phyloP scores from a whole-genome alignment of 176 grass and related monocot genomes.

The Melocanna baccifera region DNA sequence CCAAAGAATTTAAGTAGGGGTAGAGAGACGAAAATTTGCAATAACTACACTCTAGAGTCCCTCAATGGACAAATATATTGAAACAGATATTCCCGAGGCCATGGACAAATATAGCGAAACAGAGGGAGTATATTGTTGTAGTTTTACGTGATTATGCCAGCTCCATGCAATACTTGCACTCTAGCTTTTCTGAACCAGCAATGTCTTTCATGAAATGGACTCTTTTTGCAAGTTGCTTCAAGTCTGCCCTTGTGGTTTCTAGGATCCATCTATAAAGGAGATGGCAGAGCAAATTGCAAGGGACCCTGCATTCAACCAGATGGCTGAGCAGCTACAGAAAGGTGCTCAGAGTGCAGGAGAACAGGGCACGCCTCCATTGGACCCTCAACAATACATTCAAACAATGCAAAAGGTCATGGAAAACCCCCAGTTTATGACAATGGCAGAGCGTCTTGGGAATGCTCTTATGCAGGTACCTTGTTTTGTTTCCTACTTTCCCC shows the following conservation, averaged over 20 bases:
- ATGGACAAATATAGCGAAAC: too few relatives aligned
- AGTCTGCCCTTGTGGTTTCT: constrained; percentile 21
- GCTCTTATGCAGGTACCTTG: constrained; percentile 80
- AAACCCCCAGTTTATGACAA: constrained; percentile 83
- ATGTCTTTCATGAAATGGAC: background rate
- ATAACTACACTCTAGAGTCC: too few relatives aligned
- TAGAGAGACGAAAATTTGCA: too few relatives aligned
- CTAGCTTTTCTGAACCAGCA: constrained; percentile 10
- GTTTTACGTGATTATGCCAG: constrained; percentile 7
- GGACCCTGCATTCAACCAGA: constrained; percentile 81
- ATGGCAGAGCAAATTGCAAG: constrained; percentile 89
- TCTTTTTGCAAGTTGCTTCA: background rate
- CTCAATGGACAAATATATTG: too few relatives aligned
- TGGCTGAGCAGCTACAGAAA: constrained; percentile 88
- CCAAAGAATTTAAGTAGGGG: too few relatives aligned
- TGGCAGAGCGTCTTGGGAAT: constrained; percentile 82
- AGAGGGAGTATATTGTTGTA: background rate
- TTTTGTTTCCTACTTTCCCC: background rate
- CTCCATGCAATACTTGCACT: background rate
- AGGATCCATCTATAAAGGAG: constrained; percentile 96
- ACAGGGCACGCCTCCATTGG: constrained; percentile 59
- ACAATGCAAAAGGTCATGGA: constrained; percentile 97
- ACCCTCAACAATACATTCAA: constrained; percentile 79
- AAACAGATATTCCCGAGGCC: too few relatives aligned
- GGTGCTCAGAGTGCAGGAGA: constrained; percentile 62